A percentile compares a stretch with the other conserved stretches of the same genome.
Evolutionary conservation across 2,329 filamentous ascomycete genomes (phyloP).

Genomic region (Paraconiothyrium sp.): DNA sequence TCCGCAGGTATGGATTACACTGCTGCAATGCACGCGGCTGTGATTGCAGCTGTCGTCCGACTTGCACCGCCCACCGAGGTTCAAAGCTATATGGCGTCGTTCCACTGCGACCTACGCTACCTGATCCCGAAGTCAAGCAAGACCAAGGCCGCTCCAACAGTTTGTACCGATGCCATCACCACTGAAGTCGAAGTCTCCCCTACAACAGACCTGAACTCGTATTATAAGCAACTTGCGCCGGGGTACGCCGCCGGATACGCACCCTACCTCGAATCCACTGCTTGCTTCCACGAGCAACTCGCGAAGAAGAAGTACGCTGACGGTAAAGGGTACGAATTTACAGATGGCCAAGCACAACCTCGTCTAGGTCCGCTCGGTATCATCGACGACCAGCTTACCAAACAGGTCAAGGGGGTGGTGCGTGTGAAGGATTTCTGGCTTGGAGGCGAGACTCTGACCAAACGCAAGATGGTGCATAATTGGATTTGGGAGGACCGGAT

Average conservation of each 20-base stretch:
- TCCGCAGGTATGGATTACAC: constrained; percentile 20
- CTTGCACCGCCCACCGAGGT: constrained; percentile 25
- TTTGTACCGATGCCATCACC: constrained; percentile 31
- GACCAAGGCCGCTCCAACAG: constrained; percentile 29
- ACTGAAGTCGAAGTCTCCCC: constrained; percentile 33
- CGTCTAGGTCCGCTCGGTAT: constrained; percentile 30
- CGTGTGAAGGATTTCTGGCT: constrained; percentile 35
- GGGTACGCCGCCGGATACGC: constrained; percentile 31
- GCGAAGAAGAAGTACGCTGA: constrained; percentile 19
- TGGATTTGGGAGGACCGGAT: constrained; percentile 34
- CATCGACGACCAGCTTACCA: constrained; percentile 30
- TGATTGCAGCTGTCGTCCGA: constrained; percentile 28
- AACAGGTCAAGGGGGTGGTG: constrained; percentile 27
- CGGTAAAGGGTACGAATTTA: constrained; percentile 11
- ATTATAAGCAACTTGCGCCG: constrained; percentile 31
- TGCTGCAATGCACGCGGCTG: constrained; percentile 28
- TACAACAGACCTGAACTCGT: constrained; percentile 23
- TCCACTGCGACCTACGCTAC: constrained; percentile 34
- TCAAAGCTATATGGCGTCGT: constrained; percentile 35
- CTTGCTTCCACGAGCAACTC: constrained; percentile 32
- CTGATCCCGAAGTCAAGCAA: constrained; percentile 29
- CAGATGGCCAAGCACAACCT: constrained; percentile 28
- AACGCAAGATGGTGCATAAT: constrained; percentile 36
- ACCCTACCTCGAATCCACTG: constrained; percentile 30
- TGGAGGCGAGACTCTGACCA: constrained; percentile 33